Percentiles rank a stretch among this genome's conserved stretches.
phyloP scores from a whole-genome alignment of 257 asterid genomes.

The Solanum etuberosum region DNA sequence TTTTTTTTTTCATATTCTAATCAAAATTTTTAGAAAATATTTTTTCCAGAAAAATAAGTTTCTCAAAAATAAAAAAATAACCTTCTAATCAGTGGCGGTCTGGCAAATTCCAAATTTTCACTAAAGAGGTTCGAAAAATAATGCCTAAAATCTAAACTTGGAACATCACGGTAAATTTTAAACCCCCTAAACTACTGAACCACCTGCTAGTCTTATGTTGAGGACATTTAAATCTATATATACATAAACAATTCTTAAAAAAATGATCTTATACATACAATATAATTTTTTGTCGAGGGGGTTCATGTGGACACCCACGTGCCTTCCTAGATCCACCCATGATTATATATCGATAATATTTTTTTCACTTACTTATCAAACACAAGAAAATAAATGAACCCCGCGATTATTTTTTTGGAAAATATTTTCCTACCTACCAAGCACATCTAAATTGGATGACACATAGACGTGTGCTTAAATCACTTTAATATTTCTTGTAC shows the following conservation, averaged over 20 bases:
- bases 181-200: not conserved
- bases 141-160: not conserved
- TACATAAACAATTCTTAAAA: not conserved
- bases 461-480: not conserved
- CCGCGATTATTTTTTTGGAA: not conserved
- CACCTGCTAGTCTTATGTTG: not conserved
- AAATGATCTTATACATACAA: too few relatives aligned
- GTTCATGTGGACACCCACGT: not conserved
- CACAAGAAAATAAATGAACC: not conserved
- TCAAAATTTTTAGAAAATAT: too few relatives aligned
- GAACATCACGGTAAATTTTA: too few relatives aligned
- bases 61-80: too few relatives aligned
- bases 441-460: not conserved
- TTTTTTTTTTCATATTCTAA: too few relatives aligned
- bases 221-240: too few relatives aligned
- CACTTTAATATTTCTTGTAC: not conserved
- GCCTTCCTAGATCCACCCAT: not conserved
- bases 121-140: too few relatives aligned
- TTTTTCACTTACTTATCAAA: not conserved
- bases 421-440: not conserved
- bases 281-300: not conserved
- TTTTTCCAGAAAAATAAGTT: too few relatives aligned
- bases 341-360: too few relatives aligned
- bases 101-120: not conserved
- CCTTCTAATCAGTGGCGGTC: not conserved